Evolutionary conservation across 2,329 filamentous ascomycete genomes (phyloP).

Genomic region (Dactylonectria macrodidyma): DNA sequence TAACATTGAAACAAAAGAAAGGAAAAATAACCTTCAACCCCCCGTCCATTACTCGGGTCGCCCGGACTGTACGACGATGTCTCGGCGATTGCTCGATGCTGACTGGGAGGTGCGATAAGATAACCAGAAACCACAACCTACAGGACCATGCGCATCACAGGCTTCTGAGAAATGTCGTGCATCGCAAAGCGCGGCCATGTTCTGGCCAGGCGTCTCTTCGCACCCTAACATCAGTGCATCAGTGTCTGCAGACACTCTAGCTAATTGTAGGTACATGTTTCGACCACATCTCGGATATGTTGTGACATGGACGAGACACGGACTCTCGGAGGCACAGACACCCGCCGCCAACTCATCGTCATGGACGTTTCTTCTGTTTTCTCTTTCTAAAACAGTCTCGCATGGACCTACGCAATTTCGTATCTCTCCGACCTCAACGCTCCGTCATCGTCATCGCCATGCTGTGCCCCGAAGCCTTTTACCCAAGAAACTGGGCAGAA

Average conservation of each 20-base stretch:
- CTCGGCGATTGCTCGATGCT: slow-evolving; percentile 2
- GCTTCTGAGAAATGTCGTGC: slow-evolving; percentile 26
- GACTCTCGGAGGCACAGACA: slow-evolving; percentile 34
- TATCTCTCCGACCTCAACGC: slow-evolving; percentile 27
- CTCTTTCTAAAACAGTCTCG: slow-evolving; percentile 17
- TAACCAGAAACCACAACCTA: slow-evolving; percentile 6
- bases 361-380: slow-evolving; percentile 23
- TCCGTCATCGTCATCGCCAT: slow-evolving; percentile 25
- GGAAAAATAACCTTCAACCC: not conserved
- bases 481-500: slow-evolving; percentile 26
- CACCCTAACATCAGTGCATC: not conserved
- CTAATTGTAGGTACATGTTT: slow-evolving; percentile 8
- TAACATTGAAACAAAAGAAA: not conserved
- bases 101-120: slow-evolving; percentile 6
- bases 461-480: slow-evolving; percentile 22
- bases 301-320: slow-evolving; percentile 24
- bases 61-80: slow-evolving; percentile 27
- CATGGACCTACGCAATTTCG: slow-evolving; percentile 39
- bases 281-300: slow-evolving; percentile 1
- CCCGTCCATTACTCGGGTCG: slow-evolving; percentile 9
- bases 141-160: slow-evolving; percentile 20
- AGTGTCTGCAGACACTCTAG: not conserved
- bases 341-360: slow-evolving; percentile 8
- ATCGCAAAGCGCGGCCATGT: slow-evolving; percentile 21
- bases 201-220: slow-evolving; percentile 11